Evolutionary conservation across 1,284 basidiomycete species (phyloP).

Genomic region (Neonothopanus nambi): DNA sequence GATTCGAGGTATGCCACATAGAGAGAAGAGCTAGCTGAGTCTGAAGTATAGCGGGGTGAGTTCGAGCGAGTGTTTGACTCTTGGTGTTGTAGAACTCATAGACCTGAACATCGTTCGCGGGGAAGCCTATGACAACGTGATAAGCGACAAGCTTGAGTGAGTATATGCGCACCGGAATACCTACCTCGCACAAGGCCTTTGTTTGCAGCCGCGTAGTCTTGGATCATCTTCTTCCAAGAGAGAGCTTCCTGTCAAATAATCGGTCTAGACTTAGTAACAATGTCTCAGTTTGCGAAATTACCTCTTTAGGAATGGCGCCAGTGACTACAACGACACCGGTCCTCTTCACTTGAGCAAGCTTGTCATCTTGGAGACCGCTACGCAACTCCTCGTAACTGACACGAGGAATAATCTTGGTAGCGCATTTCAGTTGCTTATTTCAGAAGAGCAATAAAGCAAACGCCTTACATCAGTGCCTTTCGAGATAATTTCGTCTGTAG

Average conservation of each 20-base stretch:
- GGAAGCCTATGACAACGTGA: conserved; percentile 1
- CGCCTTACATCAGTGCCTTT: conserved; percentile 41
- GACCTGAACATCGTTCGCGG: conserved; percentile 11
- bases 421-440: neutral
- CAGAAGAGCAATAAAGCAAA: neutral
- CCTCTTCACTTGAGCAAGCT: conserved; percentile 48
- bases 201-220: conserved; percentile 58
- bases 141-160: too few species aligned
- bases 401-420: conserved; percentile 55
- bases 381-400: conserved; percentile 51
- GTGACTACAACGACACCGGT: conserved; percentile 62
- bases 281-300: conserved; percentile 16
- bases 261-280: neutral
- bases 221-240: conserved; percentile 58
- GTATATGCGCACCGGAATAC: conserved; percentile 11
- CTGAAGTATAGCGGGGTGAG: conserved; percentile 50
- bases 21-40: conserved; percentile 58
- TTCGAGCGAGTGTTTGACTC: conserved; percentile 57
- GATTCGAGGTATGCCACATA: conserved; percentile 55
- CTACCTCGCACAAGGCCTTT: conserved; percentile 26
- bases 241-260: conserved; percentile 50
- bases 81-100: conserved; percentile 33
- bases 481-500: conserved; percentile 44
- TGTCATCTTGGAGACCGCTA: conserved; percentile 38
- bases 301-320: conserved; percentile 56